Base-by-base conservation (phyloP, 306 rosid species). In the Hippophae tibetana region DNA sequence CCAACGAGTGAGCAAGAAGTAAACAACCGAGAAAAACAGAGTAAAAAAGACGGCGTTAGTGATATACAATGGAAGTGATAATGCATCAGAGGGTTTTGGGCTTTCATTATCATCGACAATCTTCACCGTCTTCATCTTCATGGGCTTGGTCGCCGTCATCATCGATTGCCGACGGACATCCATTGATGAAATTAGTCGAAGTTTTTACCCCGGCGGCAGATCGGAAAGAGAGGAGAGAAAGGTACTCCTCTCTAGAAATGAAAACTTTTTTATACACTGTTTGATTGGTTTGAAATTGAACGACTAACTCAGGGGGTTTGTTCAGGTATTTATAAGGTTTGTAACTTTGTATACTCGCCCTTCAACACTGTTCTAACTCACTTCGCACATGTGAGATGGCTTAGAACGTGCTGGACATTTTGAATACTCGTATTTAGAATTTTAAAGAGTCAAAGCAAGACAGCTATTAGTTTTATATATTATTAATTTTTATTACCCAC, bases 1-100 rank as follows among this genome's bases (percentile, higher is more conserved):
- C 96, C 96, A 90, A 12, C 92, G 72, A 60, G 72, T 79, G 51
- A 90, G 95, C 63, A 90, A 68, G 74, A 83, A 90, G 60, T 85
- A 87, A 0, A 86, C 86, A 1, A 87, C 92, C 8, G 96, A 85
- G 87, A 85, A 90, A 80, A 85, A 90, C 10, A 87, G 63, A 5
- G 63, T 38, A 74, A 90, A 87, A 83, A 85, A 87, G 9, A 78
- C 59, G 1, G 66, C 83, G 69, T 90, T 87, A 6, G 92, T 83
- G 0, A 85, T 8, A 60, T 84, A 84, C 0, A 90, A 76, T 54
- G 85, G 78, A 8, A 78, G 43, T 0, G 83, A 64, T 9, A 73
- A 68, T 0, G 73, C 69, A 41, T 78, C 78, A 0, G 78, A 64
- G 13, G 79, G 72, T 50, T 71, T 79, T 0, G 62, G 60, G 23